A percentile compares a stretch with the other conserved stretches of the same genome.
Evolutionary conservation across 208 protist species (phyloP).

Genomic region (Acanthamoeba divionensis): DNA sequence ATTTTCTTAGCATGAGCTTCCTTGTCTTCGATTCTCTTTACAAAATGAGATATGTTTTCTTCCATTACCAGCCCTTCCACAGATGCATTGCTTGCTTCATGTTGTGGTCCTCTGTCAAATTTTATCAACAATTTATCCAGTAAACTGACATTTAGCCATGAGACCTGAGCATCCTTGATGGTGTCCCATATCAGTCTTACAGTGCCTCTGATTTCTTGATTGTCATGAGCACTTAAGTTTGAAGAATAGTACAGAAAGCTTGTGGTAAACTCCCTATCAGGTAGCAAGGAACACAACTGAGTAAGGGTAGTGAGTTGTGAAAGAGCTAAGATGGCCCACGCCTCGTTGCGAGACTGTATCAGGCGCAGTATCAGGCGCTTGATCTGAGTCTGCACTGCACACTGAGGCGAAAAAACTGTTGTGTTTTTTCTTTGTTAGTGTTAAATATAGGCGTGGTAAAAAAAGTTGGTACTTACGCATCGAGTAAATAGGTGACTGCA

Average conservation of each 20-base stretch:
- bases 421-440: too few species aligned
- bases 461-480: too few species aligned
- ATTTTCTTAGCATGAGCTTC: not conserved
- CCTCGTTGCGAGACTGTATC: not conserved
- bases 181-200: too few species aligned
- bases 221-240: not conserved
- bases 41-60: constrained; percentile 4
- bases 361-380: not conserved
- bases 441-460: too few species aligned
- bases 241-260: constrained; percentile 28
- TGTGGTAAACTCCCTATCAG: not conserved
- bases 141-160: constrained; percentile 10
- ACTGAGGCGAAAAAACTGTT: not conserved
- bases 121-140: not conserved
- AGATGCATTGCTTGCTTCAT: not conserved
- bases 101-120: not conserved
- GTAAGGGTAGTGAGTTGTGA: not conserved
- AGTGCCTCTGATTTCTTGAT: constrained; percentile 11
- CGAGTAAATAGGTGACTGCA: too few species aligned
- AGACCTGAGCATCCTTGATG: not conserved
- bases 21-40: not conserved
- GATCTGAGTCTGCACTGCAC: not conserved
- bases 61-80: not conserved
- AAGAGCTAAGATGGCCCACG: not conserved
- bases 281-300: not conserved